Evolutionary conservation across 1,139 yeast genomes (phyloP).

Genomic region (Lizanozyma gosingica): DNA sequence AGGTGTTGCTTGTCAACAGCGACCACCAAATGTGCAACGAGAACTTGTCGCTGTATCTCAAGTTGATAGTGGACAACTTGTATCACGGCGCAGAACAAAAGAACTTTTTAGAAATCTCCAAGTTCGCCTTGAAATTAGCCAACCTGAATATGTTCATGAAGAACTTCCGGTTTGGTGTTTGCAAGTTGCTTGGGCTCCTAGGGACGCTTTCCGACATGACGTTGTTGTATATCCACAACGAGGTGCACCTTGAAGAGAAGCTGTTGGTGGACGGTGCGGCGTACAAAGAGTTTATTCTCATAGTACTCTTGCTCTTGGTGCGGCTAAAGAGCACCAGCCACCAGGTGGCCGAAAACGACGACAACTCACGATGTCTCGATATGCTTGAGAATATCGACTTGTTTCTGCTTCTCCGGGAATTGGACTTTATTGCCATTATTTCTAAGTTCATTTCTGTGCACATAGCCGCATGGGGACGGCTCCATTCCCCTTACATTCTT

Average conservation of each 20-base stretch:
- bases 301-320: slow-evolving; percentile 24
- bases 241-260: not conserved
- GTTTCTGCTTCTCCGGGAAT: slow-evolving; percentile 25
- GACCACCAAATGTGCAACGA: not conserved
- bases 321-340: slow-evolving; percentile 20
- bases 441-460: slow-evolving; percentile 28
- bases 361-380: slow-evolving; percentile 14
- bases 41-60: not conserved
- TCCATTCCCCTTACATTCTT: slow-evolving; percentile 22
- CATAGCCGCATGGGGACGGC: slow-evolving; percentile 13
- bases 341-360: slow-evolving; percentile 6
- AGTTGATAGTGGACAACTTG: not conserved
- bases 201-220: slow-evolving; percentile 19
- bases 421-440: slow-evolving; percentile 39
- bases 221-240: slow-evolving; percentile 5
- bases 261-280: slow-evolving; percentile 5
- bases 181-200: slow-evolving; percentile 30
- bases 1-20: not conserved
- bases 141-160: slow-evolving; percentile 32
- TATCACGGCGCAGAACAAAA: not conserved
- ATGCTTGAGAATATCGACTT: slow-evolving; percentile 9
- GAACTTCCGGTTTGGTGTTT: slow-evolving; percentile 30
- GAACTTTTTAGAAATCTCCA: slow-evolving; percentile 14
- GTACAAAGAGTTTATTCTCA: slow-evolving; percentile 30
- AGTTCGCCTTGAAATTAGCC: slow-evolving; percentile 26